These are phyloP conservation scores for Xylaria palmicola DNA, from an alignment of 495 filamentous ascomycete genomes.

Conservation along the genomic window DNA sequence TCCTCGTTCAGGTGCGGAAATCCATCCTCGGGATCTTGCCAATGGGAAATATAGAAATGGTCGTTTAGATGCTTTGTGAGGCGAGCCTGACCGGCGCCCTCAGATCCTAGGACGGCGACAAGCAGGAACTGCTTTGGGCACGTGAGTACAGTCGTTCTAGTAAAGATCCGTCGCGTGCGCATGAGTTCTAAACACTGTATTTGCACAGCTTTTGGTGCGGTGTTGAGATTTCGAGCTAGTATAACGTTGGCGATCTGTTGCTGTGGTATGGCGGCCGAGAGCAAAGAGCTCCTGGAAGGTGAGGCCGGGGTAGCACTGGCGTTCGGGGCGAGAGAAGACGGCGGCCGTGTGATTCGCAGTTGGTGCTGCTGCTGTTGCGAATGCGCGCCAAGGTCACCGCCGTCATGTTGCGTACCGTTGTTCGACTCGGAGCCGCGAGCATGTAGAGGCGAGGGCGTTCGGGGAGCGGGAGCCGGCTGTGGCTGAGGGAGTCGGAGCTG, in stretches of 20 bases:
- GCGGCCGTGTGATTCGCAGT: background rate
- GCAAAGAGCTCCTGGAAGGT: conserved; percentile 12
- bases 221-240: conserved; percentile 76
- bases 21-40: conserved; percentile 65
- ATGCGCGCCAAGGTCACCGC: too few relatives aligned
- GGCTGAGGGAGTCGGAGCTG: conserved; percentile 43
- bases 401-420: conserved; percentile 13
- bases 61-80: conserved; percentile 67
- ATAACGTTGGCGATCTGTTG: conserved; percentile 72
- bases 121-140: conserved; percentile 82
- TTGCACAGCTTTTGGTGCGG: conserved; percentile 69
- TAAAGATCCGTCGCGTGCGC: conserved; percentile 73
- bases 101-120: conserved; percentile 62
- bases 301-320: conserved; percentile 14
- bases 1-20: conserved; percentile 67
- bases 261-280: conserved; percentile 5
- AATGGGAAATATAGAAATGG: conserved; percentile 84
- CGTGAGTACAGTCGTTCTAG: conserved; percentile 64
- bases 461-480: conserved; percentile 22
- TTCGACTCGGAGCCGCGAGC: conserved; percentile 21
- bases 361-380: background rate
- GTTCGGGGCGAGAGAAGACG: conserved; percentile 17
- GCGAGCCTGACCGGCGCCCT: conserved; percentile 41
- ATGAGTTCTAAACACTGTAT: conserved; percentile 87
- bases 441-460: conserved; percentile 9